Conservation (phyloP, 2,329 filamentous ascomycete species). For the Penicillium carneum region DNA sequence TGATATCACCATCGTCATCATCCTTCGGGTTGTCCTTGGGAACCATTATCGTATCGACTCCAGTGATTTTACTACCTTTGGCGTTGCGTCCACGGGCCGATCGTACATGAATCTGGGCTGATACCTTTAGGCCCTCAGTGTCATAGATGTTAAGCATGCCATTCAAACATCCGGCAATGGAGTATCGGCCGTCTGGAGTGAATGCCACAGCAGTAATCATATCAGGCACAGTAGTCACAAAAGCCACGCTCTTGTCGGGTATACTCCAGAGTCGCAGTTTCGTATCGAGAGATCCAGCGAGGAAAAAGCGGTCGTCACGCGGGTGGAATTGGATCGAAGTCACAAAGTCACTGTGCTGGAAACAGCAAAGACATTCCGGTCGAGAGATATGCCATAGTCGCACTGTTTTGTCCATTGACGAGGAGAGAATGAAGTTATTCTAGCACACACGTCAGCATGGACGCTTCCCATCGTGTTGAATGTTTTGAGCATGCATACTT, state of each 20-base stretch:
- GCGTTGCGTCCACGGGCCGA: constrained; percentile 91
- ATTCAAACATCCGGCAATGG: constrained; percentile 85
- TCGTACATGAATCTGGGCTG: constrained; percentile 89
- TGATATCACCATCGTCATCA: constrained; percentile 70
- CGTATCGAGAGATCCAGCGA: constrained; percentile 89
- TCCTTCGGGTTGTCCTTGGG: constrained; percentile 63
- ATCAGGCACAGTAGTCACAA: constrained; percentile 76
- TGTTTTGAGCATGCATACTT: constrained; percentile 56
- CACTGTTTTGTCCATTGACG: constrained; percentile 98
- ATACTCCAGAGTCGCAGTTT: constrained; percentile 94
- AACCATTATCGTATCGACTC: constrained; percentile 76
- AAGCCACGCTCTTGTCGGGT: constrained; percentile 91
- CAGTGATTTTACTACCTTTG: constrained; percentile 96
- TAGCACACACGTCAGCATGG: constrained; percentile 36
- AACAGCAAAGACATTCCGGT: constrained; percentile 85
- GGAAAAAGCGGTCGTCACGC: constrained; percentile 91
- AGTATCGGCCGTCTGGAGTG: constrained; percentile 86
- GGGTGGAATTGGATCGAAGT: constrained; percentile 95
- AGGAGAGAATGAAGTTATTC: constrained; percentile 95
- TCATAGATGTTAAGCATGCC: constrained; percentile 90
- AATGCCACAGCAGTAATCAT: constrained; percentile 95
- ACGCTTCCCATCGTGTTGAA: too few species aligned
- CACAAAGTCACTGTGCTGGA: constrained; percentile 93
- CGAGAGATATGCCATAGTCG: constrained; percentile 89
- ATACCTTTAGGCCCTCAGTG: constrained; percentile 84